A percentile compares a stretch with the other conserved stretches of the same genome.
phyloP scores from a whole-genome alignment of 805 yeast species.

The Spencermartinsiella europaea region DNA sequence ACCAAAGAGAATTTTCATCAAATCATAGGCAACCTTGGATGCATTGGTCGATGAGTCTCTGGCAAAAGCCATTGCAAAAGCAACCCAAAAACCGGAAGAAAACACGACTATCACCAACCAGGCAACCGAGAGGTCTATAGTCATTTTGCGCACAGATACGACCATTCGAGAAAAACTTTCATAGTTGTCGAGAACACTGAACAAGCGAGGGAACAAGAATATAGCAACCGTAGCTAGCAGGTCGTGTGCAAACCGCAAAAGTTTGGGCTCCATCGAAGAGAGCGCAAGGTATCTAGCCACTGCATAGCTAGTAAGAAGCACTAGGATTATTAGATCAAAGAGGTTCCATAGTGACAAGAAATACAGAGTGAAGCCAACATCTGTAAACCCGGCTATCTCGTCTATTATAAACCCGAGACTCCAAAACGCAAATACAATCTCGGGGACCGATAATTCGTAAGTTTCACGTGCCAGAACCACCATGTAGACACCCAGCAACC shows the following conservation, averaged over 20 bases:
- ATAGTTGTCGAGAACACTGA: conserved; percentile 47
- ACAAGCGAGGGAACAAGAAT: conserved; percentile 44
- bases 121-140: conserved; percentile 45
- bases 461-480: conserved; percentile 22
- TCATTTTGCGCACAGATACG: conserved; percentile 47
- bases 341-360: conserved; percentile 51
- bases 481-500: conserved; percentile 30
- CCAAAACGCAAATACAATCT: conserved; percentile 40
- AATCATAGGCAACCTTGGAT: conserved; percentile 44
- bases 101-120: conserved; percentile 45
- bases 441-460: conserved; percentile 24
- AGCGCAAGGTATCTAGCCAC: conserved; percentile 21
- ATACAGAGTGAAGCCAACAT: conserved; percentile 43
- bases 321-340: conserved; percentile 40
- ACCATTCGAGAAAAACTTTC: conserved; percentile 49
- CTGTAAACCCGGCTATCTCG: conserved; percentile 39
- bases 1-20: conserved; percentile 50
- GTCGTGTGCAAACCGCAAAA: conserved; percentile 24
- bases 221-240: conserved; percentile 41
- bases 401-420: conserved; percentile 46
- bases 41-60: conserved; percentile 35
- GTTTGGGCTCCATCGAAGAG: neutral
- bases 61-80: conserved; percentile 46
- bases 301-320: conserved; percentile 35
- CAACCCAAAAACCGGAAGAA: conserved; percentile 51